Evolutionary conservation across 495 filamentous ascomycete genomes (phyloP).

Genomic region (Daldinia grandis): DNA sequence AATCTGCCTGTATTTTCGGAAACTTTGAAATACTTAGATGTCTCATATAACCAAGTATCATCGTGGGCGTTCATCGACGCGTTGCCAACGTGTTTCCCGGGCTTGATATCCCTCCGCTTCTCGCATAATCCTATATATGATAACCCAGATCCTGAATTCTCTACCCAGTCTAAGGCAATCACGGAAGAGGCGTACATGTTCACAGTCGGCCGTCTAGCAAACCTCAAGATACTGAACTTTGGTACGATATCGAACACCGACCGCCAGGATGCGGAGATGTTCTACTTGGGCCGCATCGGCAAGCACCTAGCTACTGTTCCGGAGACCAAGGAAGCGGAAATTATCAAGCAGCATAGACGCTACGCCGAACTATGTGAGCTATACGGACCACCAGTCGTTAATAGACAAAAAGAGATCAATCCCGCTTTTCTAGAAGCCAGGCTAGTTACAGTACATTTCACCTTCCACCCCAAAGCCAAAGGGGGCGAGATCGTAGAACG

Average conservation of each 20-base stretch:
- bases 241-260: slow-evolving; percentile 74
- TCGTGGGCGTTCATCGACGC: slow-evolving; percentile 75
- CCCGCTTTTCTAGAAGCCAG: slow-evolving; percentile 76
- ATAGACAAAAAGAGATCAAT: slow-evolving; percentile 62
- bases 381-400: slow-evolving; percentile 72
- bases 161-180: slow-evolving; percentile 46
- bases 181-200: slow-evolving; percentile 87
- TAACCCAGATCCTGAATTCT: slow-evolving; percentile 56
- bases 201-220: slow-evolving; percentile 76
- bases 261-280: slow-evolving; percentile 86
- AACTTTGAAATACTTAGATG: slow-evolving; percentile 71
- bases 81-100: slow-evolving; percentile 71
- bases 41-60: slow-evolving; percentile 80
- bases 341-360: slow-evolving; percentile 69
- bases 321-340: slow-evolving; percentile 58
- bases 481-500: slow-evolving; percentile 24
- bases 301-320: slow-evolving; percentile 72
- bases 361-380: slow-evolving; percentile 76
- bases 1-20: slow-evolving; percentile 42
- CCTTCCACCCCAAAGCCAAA: slow-evolving; percentile 44
- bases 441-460: slow-evolving; percentile 71
- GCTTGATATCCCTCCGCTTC: slow-evolving; percentile 74
- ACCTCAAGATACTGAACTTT: slow-evolving; percentile 78
- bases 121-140: slow-evolving; percentile 85
- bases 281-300: slow-evolving; percentile 84